Evolutionary conservation across 2,329 filamentous ascomycete genomes (phyloP), one percentile per base, ranked within the genome.

Genomic region (Botrytis hyacinthi): DNA sequence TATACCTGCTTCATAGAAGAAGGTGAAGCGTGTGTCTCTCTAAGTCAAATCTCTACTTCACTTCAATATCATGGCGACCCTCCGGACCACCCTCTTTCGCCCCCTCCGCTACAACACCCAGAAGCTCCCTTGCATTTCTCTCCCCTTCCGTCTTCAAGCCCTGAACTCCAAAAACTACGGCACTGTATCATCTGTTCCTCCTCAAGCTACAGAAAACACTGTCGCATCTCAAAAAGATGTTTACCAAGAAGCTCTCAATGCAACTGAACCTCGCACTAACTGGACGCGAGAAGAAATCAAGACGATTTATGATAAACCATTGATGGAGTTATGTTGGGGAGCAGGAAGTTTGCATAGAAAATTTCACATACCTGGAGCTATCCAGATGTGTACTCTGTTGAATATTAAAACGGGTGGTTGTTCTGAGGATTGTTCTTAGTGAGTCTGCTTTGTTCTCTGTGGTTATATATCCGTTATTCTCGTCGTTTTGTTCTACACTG

Each of bases 341-440:
- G 88, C 93, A 75, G 90, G 89, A 77, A 88, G 87, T 51, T 85
- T 97, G 73, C 94, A 97, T 83, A 91, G 93, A 63, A 91, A 92
- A 78, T 97, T 97, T 85, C 94, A 97, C 84, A 88, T 93, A 80
- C 93, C 94, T 10, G 87, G 90, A 65, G 91, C 93, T 42, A 93
- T 97, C 76, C 94, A 97, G 83, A 92, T 97, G 83, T 97, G 94
- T 85, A 97, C 94, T 0, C 86, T 97, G 74, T 97, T 97, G 93
- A 97, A 97, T 86, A 97, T 97, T 86, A 97, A 97, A 82, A 97
- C 93, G 14, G 94, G 94, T 72, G 94, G 94, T 66, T 97, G 94
- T 84, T 94, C 90, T 78, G 94, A 97, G 82, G 94, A 97, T 83
- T 97, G 94, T 84, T 93, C 92, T 37, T 97, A 97, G 77, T 78